Evolutionary conservation across 805 yeast genomes (phyloP).

Genomic region (Ogataea allantospora): DNA sequence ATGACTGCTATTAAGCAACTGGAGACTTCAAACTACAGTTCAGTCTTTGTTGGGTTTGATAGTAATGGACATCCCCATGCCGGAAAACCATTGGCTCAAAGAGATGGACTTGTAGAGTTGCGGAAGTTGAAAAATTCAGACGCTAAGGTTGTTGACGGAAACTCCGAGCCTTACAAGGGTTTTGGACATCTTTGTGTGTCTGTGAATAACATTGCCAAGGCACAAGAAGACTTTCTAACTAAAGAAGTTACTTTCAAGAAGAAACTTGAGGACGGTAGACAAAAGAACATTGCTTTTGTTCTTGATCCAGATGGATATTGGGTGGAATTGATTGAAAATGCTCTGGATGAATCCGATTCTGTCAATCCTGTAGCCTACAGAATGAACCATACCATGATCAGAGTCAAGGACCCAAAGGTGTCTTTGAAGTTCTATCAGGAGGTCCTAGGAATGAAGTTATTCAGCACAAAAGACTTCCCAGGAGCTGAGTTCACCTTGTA

Average conservation of each 20-base stretch:
- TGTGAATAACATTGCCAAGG: constrained; percentile 69
- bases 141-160: constrained; percentile 73
- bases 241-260: constrained; percentile 77
- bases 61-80: constrained; percentile 39
- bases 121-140: constrained; percentile 69
- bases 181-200: constrained; percentile 93
- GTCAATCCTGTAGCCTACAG: constrained; percentile 43
- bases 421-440: constrained; percentile 78
- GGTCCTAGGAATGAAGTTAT: constrained; percentile 76
- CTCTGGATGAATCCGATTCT: constrained; percentile 39
- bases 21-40: constrained; percentile 56
- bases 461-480: constrained; percentile 53
- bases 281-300: constrained; percentile 88
- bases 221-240: constrained; percentile 57
- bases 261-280: constrained; percentile 85
- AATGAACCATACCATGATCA: constrained; percentile 89
- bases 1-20: constrained; percentile 56
- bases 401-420: constrained; percentile 79
- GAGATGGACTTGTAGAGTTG: constrained; percentile 76
- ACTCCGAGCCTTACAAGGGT: constrained; percentile 80
- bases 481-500: constrained; percentile 81
- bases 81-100: constrained; percentile 38
- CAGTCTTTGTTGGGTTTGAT: constrained; percentile 67
- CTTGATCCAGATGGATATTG: constrained; percentile 97
- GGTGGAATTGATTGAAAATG: constrained; percentile 81